phyloP scores from a whole-genome alignment of 2,329 filamentous ascomycete genomes.

The Ophidiomyces ophidiicola region DNA sequence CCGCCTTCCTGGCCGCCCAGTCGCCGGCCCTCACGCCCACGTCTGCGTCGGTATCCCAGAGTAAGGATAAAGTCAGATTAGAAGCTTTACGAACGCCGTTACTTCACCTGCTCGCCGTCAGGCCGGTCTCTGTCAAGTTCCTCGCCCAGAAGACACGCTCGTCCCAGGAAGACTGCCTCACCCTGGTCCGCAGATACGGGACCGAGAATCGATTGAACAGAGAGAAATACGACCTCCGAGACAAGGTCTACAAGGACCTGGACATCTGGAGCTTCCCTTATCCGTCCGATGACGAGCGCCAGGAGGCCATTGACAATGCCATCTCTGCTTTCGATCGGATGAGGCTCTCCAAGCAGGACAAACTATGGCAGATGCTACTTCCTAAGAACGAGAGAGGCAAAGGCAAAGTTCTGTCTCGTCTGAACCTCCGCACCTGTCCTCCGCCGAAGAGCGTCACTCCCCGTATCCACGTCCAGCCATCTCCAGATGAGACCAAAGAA shows the following conservation, averaged over 20 bases:
- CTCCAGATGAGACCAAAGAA: slow-evolving; percentile 28
- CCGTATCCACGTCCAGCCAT: slow-evolving; percentile 27
- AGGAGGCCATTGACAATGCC: slow-evolving; percentile 50
- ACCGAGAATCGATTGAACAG: slow-evolving; percentile 38
- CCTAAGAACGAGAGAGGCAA: slow-evolving; percentile 50
- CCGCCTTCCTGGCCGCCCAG: slow-evolving; percentile 27
- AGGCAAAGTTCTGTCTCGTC: slow-evolving; percentile 48
- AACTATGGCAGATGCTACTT: slow-evolving; percentile 50
- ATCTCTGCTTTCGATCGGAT: slow-evolving; percentile 52
- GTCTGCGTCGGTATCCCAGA: slow-evolving; percentile 32
- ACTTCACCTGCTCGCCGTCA: slow-evolving; percentile 44
- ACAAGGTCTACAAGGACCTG: slow-evolving; percentile 49
- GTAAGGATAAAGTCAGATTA: slow-evolving; percentile 28
- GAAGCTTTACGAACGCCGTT: slow-evolving; percentile 37
- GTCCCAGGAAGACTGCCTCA: slow-evolving; percentile 37
- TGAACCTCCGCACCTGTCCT: slow-evolving; percentile 39
- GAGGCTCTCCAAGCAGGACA: slow-evolving; percentile 47
- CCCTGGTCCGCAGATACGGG: slow-evolving; percentile 42
- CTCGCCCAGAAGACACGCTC: slow-evolving; percentile 38
- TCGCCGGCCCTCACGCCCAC: slow-evolving; percentile 30
- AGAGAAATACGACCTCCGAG: slow-evolving; percentile 43
- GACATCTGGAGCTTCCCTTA: slow-evolving; percentile 52
- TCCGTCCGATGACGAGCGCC: slow-evolving; percentile 42
- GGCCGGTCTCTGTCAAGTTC: slow-evolving; percentile 37
- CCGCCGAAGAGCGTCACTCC: slow-evolving; percentile 29